Percentiles rank a stretch among this genome's conserved stretches.
These are phyloP conservation scores for Xylariaceae sp. DNA, from an alignment of 2,329 filamentous ascomycete genomes.

Conservation along the genomic window DNA sequence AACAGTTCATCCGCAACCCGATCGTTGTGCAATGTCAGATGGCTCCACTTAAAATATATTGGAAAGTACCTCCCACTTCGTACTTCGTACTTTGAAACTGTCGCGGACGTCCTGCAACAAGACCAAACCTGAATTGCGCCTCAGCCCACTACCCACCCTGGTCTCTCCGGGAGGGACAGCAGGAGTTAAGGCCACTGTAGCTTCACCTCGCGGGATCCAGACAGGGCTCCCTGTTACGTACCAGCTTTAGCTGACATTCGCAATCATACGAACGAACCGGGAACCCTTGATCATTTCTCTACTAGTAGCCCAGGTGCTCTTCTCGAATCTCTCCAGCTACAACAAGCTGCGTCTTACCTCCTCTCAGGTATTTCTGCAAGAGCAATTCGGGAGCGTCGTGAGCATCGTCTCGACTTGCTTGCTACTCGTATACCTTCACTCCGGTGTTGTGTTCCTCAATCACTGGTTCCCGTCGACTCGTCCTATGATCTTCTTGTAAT, in stretches of 20 bases:
- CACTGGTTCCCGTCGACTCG: constrained; percentile 15
- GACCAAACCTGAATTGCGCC: background rate
- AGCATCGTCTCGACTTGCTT: no score
- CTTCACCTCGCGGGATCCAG: constrained; percentile 20
- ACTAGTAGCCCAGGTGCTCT: background rate
- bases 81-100: background rate
- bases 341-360: background rate
- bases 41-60: background rate
- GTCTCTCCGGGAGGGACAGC: background rate
- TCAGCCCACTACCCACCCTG: background rate
- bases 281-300: constrained; percentile 5
- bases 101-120: background rate
- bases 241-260: background rate
- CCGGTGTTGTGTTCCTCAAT: constrained; percentile 9
- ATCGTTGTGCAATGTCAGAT: background rate
- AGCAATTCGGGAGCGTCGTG: constrained; percentile 1
- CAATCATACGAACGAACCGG: background rate
- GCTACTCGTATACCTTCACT: constrained; percentile 1
- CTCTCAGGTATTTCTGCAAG: background rate
- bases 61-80: background rate
- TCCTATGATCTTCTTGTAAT: constrained; percentile 35
- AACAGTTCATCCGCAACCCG: background rate
- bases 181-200: constrained; percentile 33
- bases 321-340: constrained; percentile 2
- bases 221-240: constrained; percentile 12